Percentiles rank a stretch among this genome's conserved stretches.
Conservation (phyloP, 2,329 filamentous ascomycete species). For the Botrytis porri region DNA sequence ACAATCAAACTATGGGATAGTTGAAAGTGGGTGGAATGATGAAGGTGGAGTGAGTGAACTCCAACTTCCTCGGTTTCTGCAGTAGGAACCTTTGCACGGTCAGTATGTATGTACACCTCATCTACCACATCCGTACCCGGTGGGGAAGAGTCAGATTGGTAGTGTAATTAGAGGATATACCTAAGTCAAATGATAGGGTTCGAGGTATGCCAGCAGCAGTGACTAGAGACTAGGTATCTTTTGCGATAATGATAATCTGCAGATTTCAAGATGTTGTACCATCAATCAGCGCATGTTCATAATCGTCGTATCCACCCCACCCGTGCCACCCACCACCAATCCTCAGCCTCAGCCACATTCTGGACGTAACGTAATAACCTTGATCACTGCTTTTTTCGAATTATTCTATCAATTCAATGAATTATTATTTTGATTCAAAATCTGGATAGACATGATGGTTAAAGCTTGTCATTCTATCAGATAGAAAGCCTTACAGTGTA, state of each 20-base stretch:
- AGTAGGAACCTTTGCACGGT: neutral
- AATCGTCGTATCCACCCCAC: neutral
- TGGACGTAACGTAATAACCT: neutral
- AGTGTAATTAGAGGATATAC: conserved; percentile 3
- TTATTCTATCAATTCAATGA: neutral
- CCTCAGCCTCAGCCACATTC: neutral
- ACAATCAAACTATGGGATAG: neutral
- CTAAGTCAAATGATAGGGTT: conserved; percentile 17
- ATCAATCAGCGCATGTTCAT: conserved; percentile 6
- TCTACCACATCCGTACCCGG: neutral
- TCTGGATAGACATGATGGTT: neutral
- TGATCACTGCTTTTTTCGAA: neutral
- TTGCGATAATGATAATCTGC: conserved; percentile 7
- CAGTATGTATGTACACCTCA: conserved; percentile 13
- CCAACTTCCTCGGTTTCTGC: neutral
- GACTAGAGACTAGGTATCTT: conserved; percentile 4
- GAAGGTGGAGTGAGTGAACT: neutral
- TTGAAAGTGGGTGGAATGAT: neutral
- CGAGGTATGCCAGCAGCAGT: conserved; percentile 16
- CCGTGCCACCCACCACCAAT: neutral
- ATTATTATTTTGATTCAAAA: neutral
- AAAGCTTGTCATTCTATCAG: neutral
- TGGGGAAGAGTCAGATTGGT: neutral
- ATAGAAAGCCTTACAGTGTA: too few species aligned
- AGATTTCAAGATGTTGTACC: neutral